phyloP scores from a whole-genome alignment of 805 yeast genomes.

The Metschnikowia arizonensis region DNA sequence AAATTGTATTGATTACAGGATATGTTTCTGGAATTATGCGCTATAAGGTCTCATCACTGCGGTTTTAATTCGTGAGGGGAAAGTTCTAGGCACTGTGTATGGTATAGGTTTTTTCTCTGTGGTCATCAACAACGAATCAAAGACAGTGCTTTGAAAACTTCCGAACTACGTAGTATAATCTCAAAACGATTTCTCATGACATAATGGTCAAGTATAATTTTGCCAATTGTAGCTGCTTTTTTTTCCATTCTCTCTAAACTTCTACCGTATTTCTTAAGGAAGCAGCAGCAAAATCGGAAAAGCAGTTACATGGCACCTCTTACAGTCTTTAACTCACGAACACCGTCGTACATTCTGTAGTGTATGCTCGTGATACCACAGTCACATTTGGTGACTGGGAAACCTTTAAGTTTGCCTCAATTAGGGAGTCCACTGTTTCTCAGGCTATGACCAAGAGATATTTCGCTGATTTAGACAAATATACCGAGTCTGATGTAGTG shows the following conservation, averaged over 20 bases:
- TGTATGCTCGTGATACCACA: constrained; percentile 22
- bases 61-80: constrained; percentile 8
- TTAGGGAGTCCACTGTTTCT: constrained; percentile 73
- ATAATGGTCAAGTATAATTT: not conserved
- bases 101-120: not conserved
- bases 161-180: not conserved
- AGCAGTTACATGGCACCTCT: constrained; percentile 11
- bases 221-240: not conserved
- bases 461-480: constrained; percentile 67
- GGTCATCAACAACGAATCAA: not conserved
- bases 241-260: not conserved
- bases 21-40: constrained; percentile 15
- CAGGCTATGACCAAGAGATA: constrained; percentile 77
- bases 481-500: constrained; percentile 70
- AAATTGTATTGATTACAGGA: not conserved
- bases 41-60: constrained; percentile 15
- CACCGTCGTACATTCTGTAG: constrained; percentile 7
- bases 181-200: not conserved
- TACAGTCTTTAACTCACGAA: constrained; percentile 13
- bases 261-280: not conserved
- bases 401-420: constrained; percentile 62
- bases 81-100: not conserved
- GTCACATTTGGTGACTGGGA: constrained; percentile 58
- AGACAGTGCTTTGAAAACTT: not conserved
- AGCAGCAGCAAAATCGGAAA: not conserved